A percentile compares a stretch with the other conserved stretches of the same genome.
Conservation (phyloP, 2,329 filamentous ascomycete genomes). For the Phaeosphaeria sp. region DNA sequence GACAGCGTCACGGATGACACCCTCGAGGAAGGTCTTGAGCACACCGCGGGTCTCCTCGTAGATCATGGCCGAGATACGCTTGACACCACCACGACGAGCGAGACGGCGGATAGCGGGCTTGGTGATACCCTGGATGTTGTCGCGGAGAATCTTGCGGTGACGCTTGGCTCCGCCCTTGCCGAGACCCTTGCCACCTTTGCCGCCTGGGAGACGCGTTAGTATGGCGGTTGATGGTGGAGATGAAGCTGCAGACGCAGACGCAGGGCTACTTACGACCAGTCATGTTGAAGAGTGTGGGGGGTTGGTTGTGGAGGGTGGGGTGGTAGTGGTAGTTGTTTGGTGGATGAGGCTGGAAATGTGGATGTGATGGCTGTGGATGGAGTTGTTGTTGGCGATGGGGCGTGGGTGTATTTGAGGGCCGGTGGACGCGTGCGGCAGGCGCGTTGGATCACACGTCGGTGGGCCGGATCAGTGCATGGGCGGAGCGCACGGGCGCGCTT, state of each 20-base stretch:
- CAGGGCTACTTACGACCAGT: conserved; percentile 52
- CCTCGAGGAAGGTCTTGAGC: conserved; percentile 79
- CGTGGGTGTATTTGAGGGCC: conserved; percentile 33
- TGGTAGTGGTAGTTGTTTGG: conserved; percentile 17
- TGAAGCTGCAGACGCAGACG: conserved; percentile 18
- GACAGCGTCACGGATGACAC: conserved; percentile 77
- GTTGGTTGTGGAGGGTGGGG: conserved; percentile 15
- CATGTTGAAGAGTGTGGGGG: conserved; percentile 44
- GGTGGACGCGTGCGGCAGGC: conserved; percentile 26
- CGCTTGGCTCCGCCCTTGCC: conserved; percentile 63
- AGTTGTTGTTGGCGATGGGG: conserved; percentile 17
- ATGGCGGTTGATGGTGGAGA: conserved; percentile 25
- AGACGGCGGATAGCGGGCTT: conserved; percentile 63
- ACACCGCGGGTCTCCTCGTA: conserved; percentile 81
- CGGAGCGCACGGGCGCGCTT: conserved; percentile 36
- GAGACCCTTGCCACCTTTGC: conserved; percentile 63
- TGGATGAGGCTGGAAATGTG: conserved; percentile 23
- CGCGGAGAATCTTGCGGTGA: conserved; percentile 62
- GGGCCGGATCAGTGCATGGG: conserved; percentile 35
- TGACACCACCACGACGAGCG: conserved; percentile 61
- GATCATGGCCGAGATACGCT: conserved; percentile 68
- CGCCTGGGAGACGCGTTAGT: conserved; percentile 52
- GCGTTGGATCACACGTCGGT: conserved; percentile 35
- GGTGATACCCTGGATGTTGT: conserved; percentile 64
- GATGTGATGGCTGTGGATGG: conserved; percentile 14